Evolutionary conservation across 257 asterid genomes (phyloP), one percentile per base, ranked within the genome.

Genomic region (Capsicum baccatum): DNA sequence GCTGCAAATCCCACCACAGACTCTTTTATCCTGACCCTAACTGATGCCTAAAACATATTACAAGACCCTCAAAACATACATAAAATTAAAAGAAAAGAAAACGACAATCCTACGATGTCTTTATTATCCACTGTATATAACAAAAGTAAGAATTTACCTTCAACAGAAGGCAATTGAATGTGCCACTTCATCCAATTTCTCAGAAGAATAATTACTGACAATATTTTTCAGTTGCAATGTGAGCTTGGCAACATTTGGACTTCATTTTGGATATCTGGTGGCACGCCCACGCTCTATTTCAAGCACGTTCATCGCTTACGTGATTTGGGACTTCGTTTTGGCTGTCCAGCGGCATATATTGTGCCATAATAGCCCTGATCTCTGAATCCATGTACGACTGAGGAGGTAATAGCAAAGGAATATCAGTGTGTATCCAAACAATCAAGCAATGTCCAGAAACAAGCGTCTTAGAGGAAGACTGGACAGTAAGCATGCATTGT

Each of bases 301-400:
- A 91, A 88, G 97, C 96, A 86, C 60, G 96, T 59, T 89, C 93
- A 0, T 87, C 96, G 13, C 87, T 82, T 11, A 58, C 79, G 50
- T 95, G 98, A 89, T 86, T 91, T 83, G 85, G 95, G 19, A 94
- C 94, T 81, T 93, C 97, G 82, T 79, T 87, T 88, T 95, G 98
- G 82, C 93, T 89, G 92, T 93, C 97, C 58, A 95, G 91, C 50
- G 98, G 98, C 98, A 95, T 95, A 90, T 93, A 95, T 81, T 95
- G 99, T 54, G 99, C 94, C 99, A 95, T 94, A 81, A 95, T 94
- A 54, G 99, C 98, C 89, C 97, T 91, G 82, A 95, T 95, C 89
- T 95, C 99, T 1, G 98, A 91, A 84, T 94, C 99, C 99, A 95
- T 95, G 79, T 95, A 95, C 14, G 97, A 87, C 98, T 94, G 94